Percentiles rank a stretch among this genome's conserved stretches.
phyloP scores from a whole-genome alignment of 2,329 filamentous ascomycete genomes.

The Setomelanomma holmii region DNA sequence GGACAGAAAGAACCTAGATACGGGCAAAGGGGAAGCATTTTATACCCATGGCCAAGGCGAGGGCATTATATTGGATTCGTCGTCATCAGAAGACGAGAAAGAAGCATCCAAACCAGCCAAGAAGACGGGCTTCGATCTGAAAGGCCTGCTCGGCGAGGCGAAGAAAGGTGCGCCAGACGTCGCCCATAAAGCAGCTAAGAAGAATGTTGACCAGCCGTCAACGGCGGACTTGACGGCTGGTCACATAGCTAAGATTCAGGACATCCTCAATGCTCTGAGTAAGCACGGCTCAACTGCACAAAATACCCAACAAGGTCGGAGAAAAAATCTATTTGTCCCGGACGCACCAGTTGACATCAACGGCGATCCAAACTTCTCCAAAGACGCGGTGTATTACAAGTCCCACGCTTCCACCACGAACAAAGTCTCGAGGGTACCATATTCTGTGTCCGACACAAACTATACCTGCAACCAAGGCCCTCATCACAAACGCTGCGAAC shows the following conservation, averaged over 20 bases:
- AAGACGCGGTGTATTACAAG: neutral
- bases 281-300: neutral
- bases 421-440: neutral
- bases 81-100: neutral
- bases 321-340: neutral
- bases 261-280: neutral
- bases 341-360: neutral
- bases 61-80: neutral
- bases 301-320: neutral
- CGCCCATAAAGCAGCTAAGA: no score
- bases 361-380: neutral
- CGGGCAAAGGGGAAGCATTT: neutral
- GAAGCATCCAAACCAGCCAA: neutral
- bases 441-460: slow-evolving; percentile 8
- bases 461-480: slow-evolving; percentile 4
- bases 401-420: neutral
- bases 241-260: neutral
- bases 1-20: neutral
- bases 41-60: neutral
- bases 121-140: neutral
- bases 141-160: neutral
- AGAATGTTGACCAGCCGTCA: no score
- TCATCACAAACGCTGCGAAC: slow-evolving; percentile 2
- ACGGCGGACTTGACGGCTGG: neutral
- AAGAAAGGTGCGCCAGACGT: neutral